Evolutionary conservation across 163 green algal genomes (phyloP).

Genomic region (Chlorella variabilis): DNA sequence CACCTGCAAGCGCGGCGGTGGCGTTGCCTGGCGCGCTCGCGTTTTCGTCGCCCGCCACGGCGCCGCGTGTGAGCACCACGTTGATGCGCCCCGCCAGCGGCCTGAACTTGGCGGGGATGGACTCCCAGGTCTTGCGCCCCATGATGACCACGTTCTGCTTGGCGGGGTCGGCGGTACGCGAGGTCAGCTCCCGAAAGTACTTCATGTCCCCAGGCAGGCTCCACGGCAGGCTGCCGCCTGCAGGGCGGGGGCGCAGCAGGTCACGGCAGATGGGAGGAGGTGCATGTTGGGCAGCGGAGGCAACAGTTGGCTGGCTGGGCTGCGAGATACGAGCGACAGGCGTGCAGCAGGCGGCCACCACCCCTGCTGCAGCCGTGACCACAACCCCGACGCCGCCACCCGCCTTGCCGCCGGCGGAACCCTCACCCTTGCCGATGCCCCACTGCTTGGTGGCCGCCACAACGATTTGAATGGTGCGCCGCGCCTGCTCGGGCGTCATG

Average conservation of each 20-base stretch:
- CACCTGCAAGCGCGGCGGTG: background rate
- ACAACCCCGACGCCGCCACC: background rate
- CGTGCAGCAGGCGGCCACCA: too few relatives aligned
- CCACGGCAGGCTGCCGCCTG: constrained; percentile 85
- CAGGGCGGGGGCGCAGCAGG: background rate
- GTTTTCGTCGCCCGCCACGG: constrained; percentile 51
- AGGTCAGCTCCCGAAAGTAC: constrained; percentile 94
- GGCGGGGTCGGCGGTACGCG: constrained; percentile 52
- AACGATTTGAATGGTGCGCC: constrained; percentile 87
- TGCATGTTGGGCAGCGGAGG: background rate
- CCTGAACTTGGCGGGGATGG: constrained; percentile 92
- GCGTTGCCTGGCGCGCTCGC: background rate
- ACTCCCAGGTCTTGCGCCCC: constrained; percentile 97
- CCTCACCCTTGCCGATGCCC: constrained; percentile 85
- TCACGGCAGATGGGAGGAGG: too few relatives aligned
- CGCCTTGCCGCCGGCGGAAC: too few relatives aligned
- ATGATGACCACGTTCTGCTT: constrained; percentile 96
- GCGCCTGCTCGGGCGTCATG: constrained; percentile 19
- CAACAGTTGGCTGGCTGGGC: too few relatives aligned
- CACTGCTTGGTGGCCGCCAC: constrained; percentile 84
- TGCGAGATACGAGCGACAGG: too few relatives aligned
- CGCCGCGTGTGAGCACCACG: constrained; percentile 81
- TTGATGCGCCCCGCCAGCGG: constrained; percentile 94
- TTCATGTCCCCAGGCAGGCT: constrained; percentile 88
- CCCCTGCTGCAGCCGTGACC: too few relatives aligned